Base-by-base conservation (phyloP, 2,329 filamentous ascomycete species). In the Lecanosticta acicola region DNA sequence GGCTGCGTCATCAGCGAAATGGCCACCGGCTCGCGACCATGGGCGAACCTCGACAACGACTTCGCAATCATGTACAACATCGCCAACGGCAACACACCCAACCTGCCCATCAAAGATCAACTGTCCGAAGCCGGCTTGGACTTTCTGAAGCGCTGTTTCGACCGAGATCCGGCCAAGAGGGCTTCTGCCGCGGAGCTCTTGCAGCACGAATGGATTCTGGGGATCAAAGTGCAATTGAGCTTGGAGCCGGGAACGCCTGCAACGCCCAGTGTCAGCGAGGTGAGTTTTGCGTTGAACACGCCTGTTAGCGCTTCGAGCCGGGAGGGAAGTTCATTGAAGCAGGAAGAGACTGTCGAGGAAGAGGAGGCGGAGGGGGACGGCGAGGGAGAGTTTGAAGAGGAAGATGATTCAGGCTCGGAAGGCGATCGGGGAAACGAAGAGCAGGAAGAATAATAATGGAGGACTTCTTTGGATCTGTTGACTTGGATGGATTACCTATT, bases 11-110 rank as follows among this genome's bases (percentile, higher is more conserved):
- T 98, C 55, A 79, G 96, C 34, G 93, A 98, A 68, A 97, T 98
- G 91, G 88, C 88, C 3, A 98, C 93, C 0, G 93, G 93, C 16
- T 81, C 89, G 51, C 82, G 91, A 13, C 93, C 93, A 1, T 98
- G 93, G 93, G 88, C 89, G 19, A 88, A 84, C 54, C 81, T 97
- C 38, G 93, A 98, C 71, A 98, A 98, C 64, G 93, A 98, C 68
- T 98, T 90, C 89, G 93, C 93, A 34, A 97, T 98, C 71, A 98
- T 98, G 93, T 98, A 96, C 77, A 97, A 97, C 72, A 98, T 98
- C 62, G 93, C 93, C 1, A 91, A 95, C 65, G 93, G 93, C 54
- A 94, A 96, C 59, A 86, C 89, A 39, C 93, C 93, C 4, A 84
- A 88, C 63, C 75, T 96, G 45, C 93, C 93, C 1, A 76, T 80